Conservation (phyloP, 306 rosid genomes). For the Prinsepia uniflora region DNA sequence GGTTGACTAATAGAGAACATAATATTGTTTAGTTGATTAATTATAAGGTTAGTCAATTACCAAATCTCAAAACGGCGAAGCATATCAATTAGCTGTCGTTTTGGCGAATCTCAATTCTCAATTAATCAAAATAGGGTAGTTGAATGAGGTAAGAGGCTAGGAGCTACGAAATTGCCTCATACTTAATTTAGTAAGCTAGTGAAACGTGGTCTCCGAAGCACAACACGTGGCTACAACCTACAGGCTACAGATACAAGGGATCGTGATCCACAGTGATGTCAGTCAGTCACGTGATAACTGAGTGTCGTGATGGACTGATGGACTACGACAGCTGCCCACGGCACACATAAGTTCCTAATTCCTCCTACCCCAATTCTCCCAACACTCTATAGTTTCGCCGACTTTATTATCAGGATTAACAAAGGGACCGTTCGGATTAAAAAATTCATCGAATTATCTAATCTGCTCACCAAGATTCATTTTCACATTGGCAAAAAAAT, state of each 20-base stretch:
- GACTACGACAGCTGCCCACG: neutral
- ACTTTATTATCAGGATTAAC: neutral
- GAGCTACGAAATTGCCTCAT: neutral
- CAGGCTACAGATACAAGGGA: too few species aligned
- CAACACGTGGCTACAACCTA: slow-evolving; percentile 4
- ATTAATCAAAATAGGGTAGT: neutral
- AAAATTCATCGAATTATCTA: too few species aligned
- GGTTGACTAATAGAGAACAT: too few species aligned
- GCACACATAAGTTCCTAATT: neutral
- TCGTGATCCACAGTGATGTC: neutral
- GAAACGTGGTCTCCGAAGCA: neutral
- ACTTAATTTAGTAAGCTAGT: too few species aligned
- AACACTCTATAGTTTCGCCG: neutral
- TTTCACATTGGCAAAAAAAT: too few species aligned
- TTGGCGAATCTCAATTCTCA: neutral
- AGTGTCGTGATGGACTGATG: neutral
- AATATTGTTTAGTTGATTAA: too few species aligned
- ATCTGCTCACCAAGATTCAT: too few species aligned
- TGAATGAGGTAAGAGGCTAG: neutral
- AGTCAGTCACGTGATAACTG: slow-evolving; percentile 1
- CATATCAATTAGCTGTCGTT: neutral
- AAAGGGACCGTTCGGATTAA: too few species aligned
- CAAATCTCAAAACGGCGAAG: too few species aligned
- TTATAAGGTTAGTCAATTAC: too few species aligned
- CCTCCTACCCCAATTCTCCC: neutral